A percentile compares a stretch with the other conserved stretches of the same genome.
phyloP scores from a whole-genome alignment of 345 rosid genomes.

The Melaleuca quinquenervia region DNA sequence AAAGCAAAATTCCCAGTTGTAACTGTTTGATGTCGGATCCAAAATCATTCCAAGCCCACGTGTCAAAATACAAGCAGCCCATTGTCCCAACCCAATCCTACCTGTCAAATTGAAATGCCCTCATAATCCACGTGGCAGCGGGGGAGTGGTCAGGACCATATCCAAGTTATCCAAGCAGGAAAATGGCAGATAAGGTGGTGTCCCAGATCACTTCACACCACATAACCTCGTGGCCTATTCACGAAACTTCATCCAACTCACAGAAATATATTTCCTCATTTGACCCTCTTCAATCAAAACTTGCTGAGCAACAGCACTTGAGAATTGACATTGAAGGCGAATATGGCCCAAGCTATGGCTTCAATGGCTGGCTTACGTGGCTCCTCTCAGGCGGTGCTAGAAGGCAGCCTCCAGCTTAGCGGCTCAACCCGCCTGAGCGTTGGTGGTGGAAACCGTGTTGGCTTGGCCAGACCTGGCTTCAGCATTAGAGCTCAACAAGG shows the following conservation, averaged over 20 bases:
- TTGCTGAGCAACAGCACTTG: neutral
- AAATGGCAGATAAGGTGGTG: slow-evolving; percentile 34
- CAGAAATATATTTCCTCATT: slow-evolving; percentile 18
- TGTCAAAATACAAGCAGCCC: slow-evolving; percentile 6
- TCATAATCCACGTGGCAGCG: slow-evolving; percentile 1
- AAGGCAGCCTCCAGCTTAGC: slow-evolving; percentile 51
- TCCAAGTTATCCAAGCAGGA: slow-evolving; percentile 41
- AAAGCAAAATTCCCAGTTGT: neutral
- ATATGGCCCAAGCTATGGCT: slow-evolving; percentile 67
- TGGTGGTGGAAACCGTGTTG: slow-evolving; percentile 7
- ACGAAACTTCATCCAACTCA: neutral
- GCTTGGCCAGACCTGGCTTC: slow-evolving; percentile 23
- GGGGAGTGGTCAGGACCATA: slow-evolving; percentile 21
- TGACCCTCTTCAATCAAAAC: neutral
- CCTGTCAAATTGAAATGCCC: slow-evolving; percentile 2
- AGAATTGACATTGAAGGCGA: neutral
- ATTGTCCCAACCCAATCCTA: slow-evolving; percentile 15
- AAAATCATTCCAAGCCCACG: slow-evolving; percentile 11
- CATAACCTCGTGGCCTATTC: slow-evolving; percentile 1
- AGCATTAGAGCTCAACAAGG: slow-evolving; percentile 51
- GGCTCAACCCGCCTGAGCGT: slow-evolving; percentile 39
- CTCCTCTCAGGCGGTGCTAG: slow-evolving; percentile 55
- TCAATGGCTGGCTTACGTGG: slow-evolving; percentile 68
- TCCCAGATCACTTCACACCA: slow-evolving; percentile 32
- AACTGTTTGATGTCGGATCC: neutral